Evolutionary conservation across 257 asterid genomes (phyloP), one percentile per base, ranked within the genome.

Genomic region (Petunia axillaris): DNA sequence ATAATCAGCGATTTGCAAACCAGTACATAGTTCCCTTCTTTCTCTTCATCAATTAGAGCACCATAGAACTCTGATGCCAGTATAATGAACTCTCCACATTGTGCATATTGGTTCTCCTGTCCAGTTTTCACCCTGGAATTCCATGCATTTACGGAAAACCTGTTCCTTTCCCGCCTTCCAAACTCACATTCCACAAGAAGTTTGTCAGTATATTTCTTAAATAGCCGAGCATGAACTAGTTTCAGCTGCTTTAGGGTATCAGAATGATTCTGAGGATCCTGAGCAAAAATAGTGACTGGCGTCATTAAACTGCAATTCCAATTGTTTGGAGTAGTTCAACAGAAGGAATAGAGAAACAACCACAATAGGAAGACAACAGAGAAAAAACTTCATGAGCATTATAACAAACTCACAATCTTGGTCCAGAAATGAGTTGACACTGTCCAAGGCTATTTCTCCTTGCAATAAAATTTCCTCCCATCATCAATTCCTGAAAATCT

Each of bases 111-210:
- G 41, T 89, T 89, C 76, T 83, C 88, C 86, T 91, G 93, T 82
- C 94, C 98, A 15, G 89, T 88, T 83, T 89, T 89, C 77, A 88
- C 92, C 60, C 99, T 98, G 44, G 84, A 80, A 85, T 96, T 96
- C 97, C 98, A 93, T 43, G 97, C 86, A 75, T 89, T 90, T 79
- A 84, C 93, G 13, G 97, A 95, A 84, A 96, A 88, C 99, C 99
- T 93, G 44, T 92, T 92, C 85, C 83, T 90, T 82, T 96, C 99
- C 75, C 99, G 87, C 83, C 86, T 89, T 59, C 98, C 98, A 50
- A 89, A 90, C 84, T 92, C 97, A 11, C 88, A 91, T 82, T 87
- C 91, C 64, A 98, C 99, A 41, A 93, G 90, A 81, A 94, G 92
- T 35, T 77, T 80, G 64, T 88, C 90, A 75, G 91, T 82, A 75